A percentile compares a stretch with the other conserved stretches of the same genome.
Evolutionary conservation across 768 basidiomycete species (phyloP).

Genomic region (Psilocybe azurescens): DNA sequence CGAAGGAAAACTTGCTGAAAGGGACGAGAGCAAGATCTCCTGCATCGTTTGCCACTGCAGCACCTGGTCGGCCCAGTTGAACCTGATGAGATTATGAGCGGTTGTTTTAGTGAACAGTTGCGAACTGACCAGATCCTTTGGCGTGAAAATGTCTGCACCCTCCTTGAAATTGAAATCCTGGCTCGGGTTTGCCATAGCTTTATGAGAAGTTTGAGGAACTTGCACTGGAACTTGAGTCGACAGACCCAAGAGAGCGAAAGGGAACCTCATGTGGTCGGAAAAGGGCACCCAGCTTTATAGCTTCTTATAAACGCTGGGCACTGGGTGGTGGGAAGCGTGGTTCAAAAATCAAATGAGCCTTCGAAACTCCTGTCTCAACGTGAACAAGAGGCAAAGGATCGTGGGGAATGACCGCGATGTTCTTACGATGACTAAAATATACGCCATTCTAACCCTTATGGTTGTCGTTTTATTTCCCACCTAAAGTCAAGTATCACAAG

Average conservation of each 20-base stretch:
- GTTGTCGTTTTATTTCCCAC: constrained; percentile 4
- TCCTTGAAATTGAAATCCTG: constrained; percentile 63
- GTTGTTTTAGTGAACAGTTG: not conserved
- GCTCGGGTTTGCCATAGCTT: constrained; percentile 27
- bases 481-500: constrained; percentile 9
- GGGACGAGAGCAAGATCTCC: constrained; percentile 75
- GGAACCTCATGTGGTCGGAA: constrained; percentile 52
- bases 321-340: not conserved
- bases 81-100: constrained; percentile 37
- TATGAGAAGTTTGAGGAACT: constrained; percentile 25
- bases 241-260: constrained; percentile 58
- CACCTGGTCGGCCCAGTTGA: constrained; percentile 68
- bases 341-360: not conserved
- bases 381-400: not conserved
- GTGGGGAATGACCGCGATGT: constrained; percentile 2
- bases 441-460: not conserved
- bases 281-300: not conserved
- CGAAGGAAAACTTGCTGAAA: constrained; percentile 71
- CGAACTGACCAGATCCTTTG: constrained; percentile 59
- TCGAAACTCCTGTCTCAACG: not conserved
- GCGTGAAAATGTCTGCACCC: constrained; percentile 66
- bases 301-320: not conserved
- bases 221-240: constrained; percentile 59
- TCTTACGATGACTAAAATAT: not conserved
- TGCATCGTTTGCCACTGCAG: constrained; percentile 65